A percentile compares a stretch with the other conserved stretches of the same genome.
Evolutionary conservation across 176 grass and related monocot species (phyloP).

Genomic region (Eleusine coracana): DNA sequence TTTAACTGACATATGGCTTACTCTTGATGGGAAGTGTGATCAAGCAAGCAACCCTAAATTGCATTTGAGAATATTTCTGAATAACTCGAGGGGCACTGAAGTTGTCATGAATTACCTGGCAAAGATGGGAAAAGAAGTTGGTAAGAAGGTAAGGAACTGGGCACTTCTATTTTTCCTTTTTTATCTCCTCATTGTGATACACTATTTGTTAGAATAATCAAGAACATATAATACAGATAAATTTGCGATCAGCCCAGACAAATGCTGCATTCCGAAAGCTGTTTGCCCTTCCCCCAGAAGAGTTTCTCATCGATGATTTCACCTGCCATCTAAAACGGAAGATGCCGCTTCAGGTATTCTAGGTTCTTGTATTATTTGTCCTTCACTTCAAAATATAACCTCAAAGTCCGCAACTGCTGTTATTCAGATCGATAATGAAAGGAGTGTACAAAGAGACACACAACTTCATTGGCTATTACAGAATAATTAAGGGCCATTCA

Average conservation of each 20-base stretch:
- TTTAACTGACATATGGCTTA: conserved; percentile 82
- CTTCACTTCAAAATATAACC: background rate
- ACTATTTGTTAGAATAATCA: background rate
- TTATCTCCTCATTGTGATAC: background rate
- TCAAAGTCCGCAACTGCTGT: conserved; percentile 2
- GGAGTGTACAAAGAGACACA: too few relatives aligned
- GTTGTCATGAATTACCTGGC: conserved; percentile 79
- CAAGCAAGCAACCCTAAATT: conserved; percentile 76
- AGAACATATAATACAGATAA: conserved; percentile 58
- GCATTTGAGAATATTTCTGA: conserved; percentile 83
- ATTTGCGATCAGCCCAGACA: conserved; percentile 85
- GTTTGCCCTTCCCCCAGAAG: conserved; percentile 84
- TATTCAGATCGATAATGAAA: too few relatives aligned
- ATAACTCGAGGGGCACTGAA: conserved; percentile 84
- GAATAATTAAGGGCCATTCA: background rate
- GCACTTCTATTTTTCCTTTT: background rate
- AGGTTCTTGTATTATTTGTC: background rate
- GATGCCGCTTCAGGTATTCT: conserved; percentile 81
- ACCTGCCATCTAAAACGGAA: conserved; percentile 97
- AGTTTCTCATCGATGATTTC: conserved; percentile 99
- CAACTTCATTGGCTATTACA: background rate
- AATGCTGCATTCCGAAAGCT: conserved; percentile 91
- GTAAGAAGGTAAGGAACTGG: conserved; percentile 70
- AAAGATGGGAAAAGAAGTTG: conserved; percentile 94
- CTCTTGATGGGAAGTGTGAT: conserved; percentile 81